Evolutionary conservation across 306 rosid species (phyloP).

Genomic region (Hylodesmum podocarpum): DNA sequence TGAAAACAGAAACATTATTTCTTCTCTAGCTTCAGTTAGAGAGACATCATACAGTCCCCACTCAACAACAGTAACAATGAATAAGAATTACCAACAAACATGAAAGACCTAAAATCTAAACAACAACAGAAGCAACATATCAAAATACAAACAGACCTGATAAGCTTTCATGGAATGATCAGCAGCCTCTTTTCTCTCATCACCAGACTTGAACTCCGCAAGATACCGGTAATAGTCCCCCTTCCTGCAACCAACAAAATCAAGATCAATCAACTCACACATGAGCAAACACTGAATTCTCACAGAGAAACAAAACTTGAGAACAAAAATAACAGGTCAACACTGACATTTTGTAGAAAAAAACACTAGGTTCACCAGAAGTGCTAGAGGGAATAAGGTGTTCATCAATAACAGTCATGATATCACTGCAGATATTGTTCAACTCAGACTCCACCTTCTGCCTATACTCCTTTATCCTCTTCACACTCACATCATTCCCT

Average conservation of each 20-base stretch:
- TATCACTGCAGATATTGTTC: conserved; percentile 47
- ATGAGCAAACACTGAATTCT: neutral
- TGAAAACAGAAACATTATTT: neutral
- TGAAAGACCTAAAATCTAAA: conserved; percentile 1
- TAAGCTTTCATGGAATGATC: conserved; percentile 63
- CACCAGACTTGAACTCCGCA: conserved; percentile 48
- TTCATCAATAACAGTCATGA: conserved; percentile 56
- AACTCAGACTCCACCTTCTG: conserved; percentile 58
- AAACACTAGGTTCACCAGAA: conserved; percentile 47
- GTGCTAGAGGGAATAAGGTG: conserved; percentile 50
- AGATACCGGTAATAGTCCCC: conserved; percentile 63
- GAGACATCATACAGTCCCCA: neutral
- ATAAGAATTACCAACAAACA: too few species aligned
- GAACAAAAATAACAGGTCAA: neutral
- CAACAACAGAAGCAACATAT: neutral
- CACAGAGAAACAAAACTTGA: neutral
- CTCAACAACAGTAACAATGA: too few species aligned
- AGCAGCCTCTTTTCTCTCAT: conserved; percentile 61
- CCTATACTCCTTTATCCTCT: conserved; percentile 51
- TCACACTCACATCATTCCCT: conserved; percentile 52
- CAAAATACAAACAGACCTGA: conserved; percentile 39
- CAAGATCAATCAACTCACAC: neutral
- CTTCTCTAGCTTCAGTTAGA: neutral
- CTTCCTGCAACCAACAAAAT: conserved; percentile 44
- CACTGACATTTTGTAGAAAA: conserved; percentile 57